Evolutionary conservation across 2,329 filamentous ascomycete species (phyloP).

Genomic region (Xenoacremonium recifei): DNA sequence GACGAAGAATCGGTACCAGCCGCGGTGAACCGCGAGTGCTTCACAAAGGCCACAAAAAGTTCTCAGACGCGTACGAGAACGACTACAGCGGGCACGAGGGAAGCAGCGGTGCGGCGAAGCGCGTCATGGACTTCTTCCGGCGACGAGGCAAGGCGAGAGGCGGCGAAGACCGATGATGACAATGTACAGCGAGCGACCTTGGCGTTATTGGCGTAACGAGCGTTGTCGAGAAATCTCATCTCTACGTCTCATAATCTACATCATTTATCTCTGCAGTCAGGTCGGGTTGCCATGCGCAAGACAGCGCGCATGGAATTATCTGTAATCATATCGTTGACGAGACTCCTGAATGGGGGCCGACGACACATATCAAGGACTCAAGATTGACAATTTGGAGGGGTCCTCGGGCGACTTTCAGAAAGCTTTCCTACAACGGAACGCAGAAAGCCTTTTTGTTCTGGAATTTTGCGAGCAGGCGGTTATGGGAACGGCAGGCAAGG

Average conservation of each 20-base stretch:
- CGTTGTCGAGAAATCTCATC: constrained; percentile 21
- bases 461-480: constrained; percentile 17
- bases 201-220: constrained; percentile 23
- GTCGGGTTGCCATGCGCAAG: too few species aligned
- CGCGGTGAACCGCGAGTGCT: constrained; percentile 56
- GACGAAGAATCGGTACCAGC: constrained; percentile 35
- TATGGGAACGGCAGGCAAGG: constrained; percentile 14
- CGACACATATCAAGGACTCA: constrained; percentile 14
- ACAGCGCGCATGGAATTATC: constrained; percentile 18
- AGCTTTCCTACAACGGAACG: constrained; percentile 23
- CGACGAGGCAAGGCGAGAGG: constrained; percentile 75
- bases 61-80: constrained; percentile 86
- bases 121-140: constrained; percentile 98
- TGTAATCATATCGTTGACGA: constrained; percentile 30
- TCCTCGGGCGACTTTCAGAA: constrained; percentile 19
- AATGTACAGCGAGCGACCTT: constrained; percentile 15
- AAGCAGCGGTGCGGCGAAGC: constrained; percentile 81
- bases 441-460: constrained; percentile 20
- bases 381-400: constrained; percentile 24
- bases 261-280: too few species aligned
- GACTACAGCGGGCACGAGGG: constrained; percentile 68
- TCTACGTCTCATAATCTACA: constrained; percentile 20
- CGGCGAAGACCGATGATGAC: constrained; percentile 50
- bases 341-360: too few species aligned
- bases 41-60: constrained; percentile 84